Conservation (phyloP, 2,329 filamentous ascomycete genomes). For the Daldinia sp. region DNA sequence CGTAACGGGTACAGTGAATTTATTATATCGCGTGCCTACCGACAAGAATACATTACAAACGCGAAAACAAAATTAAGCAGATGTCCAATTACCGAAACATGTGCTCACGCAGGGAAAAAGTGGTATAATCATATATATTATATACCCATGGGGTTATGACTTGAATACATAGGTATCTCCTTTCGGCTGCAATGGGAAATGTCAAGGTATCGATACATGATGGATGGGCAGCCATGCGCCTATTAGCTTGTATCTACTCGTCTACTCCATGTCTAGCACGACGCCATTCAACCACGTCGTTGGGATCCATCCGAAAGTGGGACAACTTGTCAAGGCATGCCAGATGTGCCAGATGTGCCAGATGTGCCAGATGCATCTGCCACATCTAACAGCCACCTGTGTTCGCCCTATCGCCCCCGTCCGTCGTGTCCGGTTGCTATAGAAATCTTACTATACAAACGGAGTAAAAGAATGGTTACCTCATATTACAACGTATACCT, state of each 20-base stretch:
- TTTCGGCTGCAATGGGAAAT: slow-evolving; percentile 22
- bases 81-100: slow-evolving; percentile 31
- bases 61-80: slow-evolving; percentile 10
- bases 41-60: slow-evolving; percentile 6
- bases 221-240: slow-evolving; percentile 51
- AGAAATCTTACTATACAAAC: slow-evolving; percentile 19
- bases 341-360: too few species aligned
- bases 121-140: slow-evolving; percentile 16
- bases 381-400: slow-evolving; percentile 3
- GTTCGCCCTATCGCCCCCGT: slow-evolving; percentile 21
- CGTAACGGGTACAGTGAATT: slow-evolving; percentile 21
- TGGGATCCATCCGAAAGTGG: slow-evolving; percentile 37
- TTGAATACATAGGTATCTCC: slow-evolving; percentile 9
- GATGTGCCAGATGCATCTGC: slow-evolving; percentile 40
- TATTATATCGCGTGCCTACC: slow-evolving; percentile 23
- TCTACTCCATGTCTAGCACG: slow-evolving; percentile 34
- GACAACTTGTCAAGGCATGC: slow-evolving; percentile 37
- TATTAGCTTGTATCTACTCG: slow-evolving; percentile 43
- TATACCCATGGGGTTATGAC: neutral
- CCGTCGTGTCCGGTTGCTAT: slow-evolving; percentile 27
- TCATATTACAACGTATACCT: neutral
- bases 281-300: slow-evolving; percentile 43
- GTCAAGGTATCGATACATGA: slow-evolving; percentile 48
- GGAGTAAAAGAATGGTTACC: neutral
- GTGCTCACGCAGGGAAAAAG: slow-evolving; percentile 26